Percentiles rank a stretch among this genome's conserved stretches.
Conservation (phyloP, 2,329 filamentous ascomycete genomes). For the Paradendryphiella salina region DNA sequence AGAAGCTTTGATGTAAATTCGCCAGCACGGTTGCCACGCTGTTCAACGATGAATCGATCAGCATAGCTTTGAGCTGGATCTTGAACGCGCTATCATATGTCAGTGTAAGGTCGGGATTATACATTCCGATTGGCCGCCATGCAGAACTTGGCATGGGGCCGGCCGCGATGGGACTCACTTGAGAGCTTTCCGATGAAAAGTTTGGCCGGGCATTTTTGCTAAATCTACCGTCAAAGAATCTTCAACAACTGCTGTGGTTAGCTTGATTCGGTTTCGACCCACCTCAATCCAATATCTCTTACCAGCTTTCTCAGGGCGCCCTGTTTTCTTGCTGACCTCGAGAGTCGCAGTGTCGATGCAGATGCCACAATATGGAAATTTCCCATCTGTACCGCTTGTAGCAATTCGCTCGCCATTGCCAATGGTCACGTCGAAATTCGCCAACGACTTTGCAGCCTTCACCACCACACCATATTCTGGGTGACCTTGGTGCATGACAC, state of each 20-base stretch:
- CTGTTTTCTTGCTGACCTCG: slow-evolving; percentile 71
- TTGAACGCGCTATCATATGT: slow-evolving; percentile 64
- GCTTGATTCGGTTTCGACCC: neutral
- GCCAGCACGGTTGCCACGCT: slow-evolving; percentile 65
- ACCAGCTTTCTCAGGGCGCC: slow-evolving; percentile 57
- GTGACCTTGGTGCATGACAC: slow-evolving; percentile 77
- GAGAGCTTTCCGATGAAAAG: slow-evolving; percentile 78
- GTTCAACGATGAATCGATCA: slow-evolving; percentile 81
- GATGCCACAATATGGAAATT: slow-evolving; percentile 90
- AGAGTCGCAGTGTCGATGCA: slow-evolving; percentile 75
- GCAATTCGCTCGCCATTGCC: slow-evolving; percentile 50
- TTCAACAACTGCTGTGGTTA: slow-evolving; percentile 55
- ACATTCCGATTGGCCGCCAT: slow-evolving; percentile 8
- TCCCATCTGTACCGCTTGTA: slow-evolving; percentile 46
- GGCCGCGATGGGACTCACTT: slow-evolving; percentile 53
- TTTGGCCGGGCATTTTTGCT: slow-evolving; percentile 70
- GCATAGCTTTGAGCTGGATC: slow-evolving; percentile 81
- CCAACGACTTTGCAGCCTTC: slow-evolving; percentile 75
- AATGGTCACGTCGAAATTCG: slow-evolving; percentile 75
- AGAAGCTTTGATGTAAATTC: slow-evolving; percentile 77
- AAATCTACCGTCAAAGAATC: slow-evolving; percentile 80
- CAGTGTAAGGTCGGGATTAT: slow-evolving; percentile 15
- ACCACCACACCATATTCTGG: slow-evolving; percentile 79
- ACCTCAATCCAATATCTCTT: slow-evolving; percentile 24
- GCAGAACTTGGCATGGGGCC: neutral